phyloP scores from a whole-genome alignment of 148 eudicot species.

The Nepenthes gracilis region DNA sequence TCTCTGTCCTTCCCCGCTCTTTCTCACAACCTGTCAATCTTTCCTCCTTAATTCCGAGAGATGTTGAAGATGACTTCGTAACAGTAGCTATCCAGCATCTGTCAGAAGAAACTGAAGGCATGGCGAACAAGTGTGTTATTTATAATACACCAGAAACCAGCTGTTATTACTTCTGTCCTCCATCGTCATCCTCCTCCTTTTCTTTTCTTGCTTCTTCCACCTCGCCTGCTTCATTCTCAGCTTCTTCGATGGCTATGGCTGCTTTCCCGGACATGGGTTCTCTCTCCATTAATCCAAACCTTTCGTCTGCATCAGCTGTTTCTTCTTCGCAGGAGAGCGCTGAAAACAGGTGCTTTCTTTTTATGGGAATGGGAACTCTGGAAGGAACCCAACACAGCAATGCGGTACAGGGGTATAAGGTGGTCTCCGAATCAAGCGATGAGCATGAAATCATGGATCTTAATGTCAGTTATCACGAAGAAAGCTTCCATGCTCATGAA shows the following conservation, averaged over 20 bases:
- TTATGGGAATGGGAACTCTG: neutral
- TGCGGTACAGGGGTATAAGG: neutral
- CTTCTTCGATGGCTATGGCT: conserved; percentile 12
- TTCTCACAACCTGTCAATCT: conserved; percentile 12
- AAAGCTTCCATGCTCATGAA: neutral
- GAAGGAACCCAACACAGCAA: neutral
- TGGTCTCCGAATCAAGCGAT: conserved; percentile 8
- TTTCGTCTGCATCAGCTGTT: neutral
- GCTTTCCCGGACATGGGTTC: conserved; percentile 20
- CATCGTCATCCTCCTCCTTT: neutral
- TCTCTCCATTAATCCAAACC: conserved; percentile 14
- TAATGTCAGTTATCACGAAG: conserved; percentile 10
- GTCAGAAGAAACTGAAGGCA: conserved; percentile 23
- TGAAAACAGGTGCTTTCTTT: conserved; percentile 3
- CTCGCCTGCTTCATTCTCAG: neutral
- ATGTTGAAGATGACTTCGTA: conserved; percentile 18
- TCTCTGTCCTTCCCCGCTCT: neutral
- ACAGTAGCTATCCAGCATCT: conserved; percentile 9
- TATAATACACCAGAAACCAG: conserved; percentile 6
- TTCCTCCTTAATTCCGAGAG: conserved; percentile 4
- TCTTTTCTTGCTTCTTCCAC: neutral
- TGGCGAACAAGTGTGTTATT: conserved; percentile 25
- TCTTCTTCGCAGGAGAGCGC: conserved; percentile 7
- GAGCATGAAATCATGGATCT: conserved; percentile 17
- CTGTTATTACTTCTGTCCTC: neutral